A percentile compares a stretch with the other conserved stretches of the same genome.
These are phyloP conservation scores for Hypsizygus marmoreus DNA, from an alignment of 768 basidiomycete species.

Conservation along the genomic window DNA sequence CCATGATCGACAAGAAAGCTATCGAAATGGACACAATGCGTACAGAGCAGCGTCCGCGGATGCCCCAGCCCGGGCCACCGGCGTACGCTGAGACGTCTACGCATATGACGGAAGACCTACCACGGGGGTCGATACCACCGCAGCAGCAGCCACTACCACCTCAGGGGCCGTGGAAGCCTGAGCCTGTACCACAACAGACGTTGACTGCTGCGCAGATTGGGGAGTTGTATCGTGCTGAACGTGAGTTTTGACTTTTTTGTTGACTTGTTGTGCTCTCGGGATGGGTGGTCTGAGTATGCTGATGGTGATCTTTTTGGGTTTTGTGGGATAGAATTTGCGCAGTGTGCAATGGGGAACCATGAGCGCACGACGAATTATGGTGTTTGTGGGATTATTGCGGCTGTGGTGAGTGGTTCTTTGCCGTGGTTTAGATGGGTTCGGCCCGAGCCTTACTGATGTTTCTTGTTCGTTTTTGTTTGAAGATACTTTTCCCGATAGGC, in stretches of 20 bases:
- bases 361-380: slow-evolving; percentile 23
- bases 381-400: slow-evolving; percentile 25
- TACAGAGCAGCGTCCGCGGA: not conserved
- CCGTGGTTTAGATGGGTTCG: not conserved
- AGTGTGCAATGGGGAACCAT: slow-evolving; percentile 24
- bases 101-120: not conserved
- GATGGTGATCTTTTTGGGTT: not conserved
- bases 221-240: slow-evolving; percentile 13
- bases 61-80: not conserved
- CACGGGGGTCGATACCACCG: not conserved
- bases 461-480: not conserved
- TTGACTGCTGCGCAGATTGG: slow-evolving; percentile 11
- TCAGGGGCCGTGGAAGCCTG: not conserved
- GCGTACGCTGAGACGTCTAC: not conserved
- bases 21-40: too few relatives aligned
- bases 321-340: slow-evolving; percentile 16
- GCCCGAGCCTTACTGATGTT: not conserved
- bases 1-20: too few relatives aligned
- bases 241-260: slow-evolving; percentile 8
- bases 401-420: slow-evolving; percentile 20
- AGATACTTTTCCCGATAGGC: slow-evolving; percentile 27
- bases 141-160: slow-evolving; percentile 2
- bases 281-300: too few relatives aligned
- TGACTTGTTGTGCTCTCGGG: too few relatives aligned
- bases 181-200: not conserved